phyloP scores from a whole-genome alignment of 2,329 filamentous ascomycete species.

The Oidium heveae region DNA sequence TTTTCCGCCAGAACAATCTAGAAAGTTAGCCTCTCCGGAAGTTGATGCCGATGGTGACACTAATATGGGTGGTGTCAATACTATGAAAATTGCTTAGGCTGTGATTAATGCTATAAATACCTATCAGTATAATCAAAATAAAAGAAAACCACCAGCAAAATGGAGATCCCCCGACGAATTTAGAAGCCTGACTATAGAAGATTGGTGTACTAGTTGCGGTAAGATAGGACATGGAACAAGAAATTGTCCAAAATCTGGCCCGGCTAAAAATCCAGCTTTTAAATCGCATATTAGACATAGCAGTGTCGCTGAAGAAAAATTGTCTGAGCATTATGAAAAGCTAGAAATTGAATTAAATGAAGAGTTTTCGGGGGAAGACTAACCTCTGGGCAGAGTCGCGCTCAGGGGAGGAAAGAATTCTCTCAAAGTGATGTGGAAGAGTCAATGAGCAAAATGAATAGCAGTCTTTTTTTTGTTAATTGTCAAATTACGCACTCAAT shows the following conservation, averaged over 20 bases:
- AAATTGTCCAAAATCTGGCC: background rate
- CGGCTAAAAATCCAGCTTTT: background rate
- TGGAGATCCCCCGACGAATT: background rate
- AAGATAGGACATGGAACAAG: background rate
- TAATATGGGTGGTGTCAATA: too few species aligned
- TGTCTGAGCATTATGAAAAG: too few species aligned
- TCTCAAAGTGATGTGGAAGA: background rate
- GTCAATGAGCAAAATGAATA: too few species aligned
- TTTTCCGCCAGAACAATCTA: background rate
- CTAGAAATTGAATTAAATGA: background rate
- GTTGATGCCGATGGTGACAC: background rate
- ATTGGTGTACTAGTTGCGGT: background rate
- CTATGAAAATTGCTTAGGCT: background rate
- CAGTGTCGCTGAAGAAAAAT: background rate
- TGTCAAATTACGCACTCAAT: too few species aligned
- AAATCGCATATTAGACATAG: background rate
- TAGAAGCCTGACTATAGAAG: background rate
- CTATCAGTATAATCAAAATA: background rate
- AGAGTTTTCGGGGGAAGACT: background rate
- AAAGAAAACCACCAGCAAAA: background rate
- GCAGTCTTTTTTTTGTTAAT: too few species aligned
- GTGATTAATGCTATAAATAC: background rate
- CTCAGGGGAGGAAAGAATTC: background rate
- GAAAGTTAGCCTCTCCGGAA: background rate
- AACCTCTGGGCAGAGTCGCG: background rate